Evolutionary conservation across 805 yeast genomes (phyloP).

Genomic region (Maudiozyma bulderi): DNA sequence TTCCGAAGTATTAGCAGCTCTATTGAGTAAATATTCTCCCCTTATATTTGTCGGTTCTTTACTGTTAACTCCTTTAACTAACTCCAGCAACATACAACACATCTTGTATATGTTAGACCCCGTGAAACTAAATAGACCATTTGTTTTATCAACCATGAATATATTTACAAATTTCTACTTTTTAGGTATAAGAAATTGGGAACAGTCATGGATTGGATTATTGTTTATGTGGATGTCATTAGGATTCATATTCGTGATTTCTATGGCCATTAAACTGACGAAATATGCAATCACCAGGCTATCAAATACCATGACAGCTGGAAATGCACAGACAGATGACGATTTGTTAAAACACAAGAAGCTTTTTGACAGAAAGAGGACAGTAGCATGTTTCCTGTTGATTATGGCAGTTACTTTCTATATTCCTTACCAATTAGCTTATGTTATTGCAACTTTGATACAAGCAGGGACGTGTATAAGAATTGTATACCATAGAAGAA

Average conservation of each 20-base stretch:
- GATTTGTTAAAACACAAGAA: background rate
- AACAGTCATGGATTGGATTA: conserved; percentile 51
- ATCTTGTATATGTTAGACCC: conserved; percentile 43
- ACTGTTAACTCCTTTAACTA: conserved; percentile 33
- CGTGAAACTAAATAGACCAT: conserved; percentile 38
- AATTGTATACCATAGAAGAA: conserved; percentile 9
- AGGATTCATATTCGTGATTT: conserved; percentile 8
- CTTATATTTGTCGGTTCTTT: conserved; percentile 16
- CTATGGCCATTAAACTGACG: background rate
- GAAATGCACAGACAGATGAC: background rate
- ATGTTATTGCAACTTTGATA: conserved; percentile 45
- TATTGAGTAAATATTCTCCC: conserved; percentile 27
- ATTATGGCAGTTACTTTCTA: conserved; percentile 45
- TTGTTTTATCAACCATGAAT: conserved; percentile 31
- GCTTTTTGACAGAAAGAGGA: conserved; percentile 18
- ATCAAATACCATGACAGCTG: background rate
- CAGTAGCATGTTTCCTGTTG: conserved; percentile 31
- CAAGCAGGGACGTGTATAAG: conserved; percentile 48
- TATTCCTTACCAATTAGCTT: conserved; percentile 77
- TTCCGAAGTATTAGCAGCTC: conserved; percentile 35
- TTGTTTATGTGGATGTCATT: conserved; percentile 32
- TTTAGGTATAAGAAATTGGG: conserved; percentile 54
- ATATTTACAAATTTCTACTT: conserved; percentile 47
- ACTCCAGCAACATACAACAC: conserved; percentile 28
- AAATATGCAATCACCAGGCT: background rate